Evolutionary conservation across 208 protist species (phyloP).

Genomic region (Zelonia costaricensis): DNA sequence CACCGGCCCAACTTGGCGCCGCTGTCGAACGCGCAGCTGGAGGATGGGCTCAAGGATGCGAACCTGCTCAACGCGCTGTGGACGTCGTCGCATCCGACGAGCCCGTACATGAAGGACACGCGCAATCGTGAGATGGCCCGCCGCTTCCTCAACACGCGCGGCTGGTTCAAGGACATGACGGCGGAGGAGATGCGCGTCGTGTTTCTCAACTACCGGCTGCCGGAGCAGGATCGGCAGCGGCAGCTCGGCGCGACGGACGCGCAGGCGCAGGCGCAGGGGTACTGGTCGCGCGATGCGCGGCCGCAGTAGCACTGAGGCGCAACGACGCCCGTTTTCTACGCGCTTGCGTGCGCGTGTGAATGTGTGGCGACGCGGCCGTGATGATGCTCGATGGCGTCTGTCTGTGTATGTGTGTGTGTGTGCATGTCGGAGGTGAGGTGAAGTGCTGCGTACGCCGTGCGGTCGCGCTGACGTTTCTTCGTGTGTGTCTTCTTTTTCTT

Average conservation of each 20-base stretch:
- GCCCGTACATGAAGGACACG: conserved; percentile 41
- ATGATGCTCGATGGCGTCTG: too few relatives aligned
- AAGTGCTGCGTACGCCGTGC: too few relatives aligned
- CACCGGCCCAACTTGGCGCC: conserved; percentile 67
- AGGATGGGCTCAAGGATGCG: conserved; percentile 77
- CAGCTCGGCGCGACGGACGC: conserved; percentile 34
- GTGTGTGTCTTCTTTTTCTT: neutral
- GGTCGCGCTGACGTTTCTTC: neutral
- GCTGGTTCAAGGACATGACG: conserved; percentile 88
- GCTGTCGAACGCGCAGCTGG: conserved; percentile 63
- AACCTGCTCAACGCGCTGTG: conserved; percentile 83
- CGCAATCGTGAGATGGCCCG: conserved; percentile 63
- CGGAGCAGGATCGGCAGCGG: conserved; percentile 40
- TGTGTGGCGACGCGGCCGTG: too few relatives aligned
- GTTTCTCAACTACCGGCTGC: conserved; percentile 76
- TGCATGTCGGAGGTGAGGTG: too few relatives aligned
- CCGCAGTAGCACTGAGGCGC: neutral
- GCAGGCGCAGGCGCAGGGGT: conserved; percentile 36
- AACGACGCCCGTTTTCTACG: too few relatives aligned
- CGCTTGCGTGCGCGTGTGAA: neutral
- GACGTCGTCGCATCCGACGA: conserved; percentile 65
- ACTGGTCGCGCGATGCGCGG: conserved; percentile 52
- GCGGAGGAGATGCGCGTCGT: conserved; percentile 73
- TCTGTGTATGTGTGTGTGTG: conserved; percentile 1
- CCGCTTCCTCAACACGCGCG: conserved; percentile 68